phyloP scores from a whole-genome alignment of 2,329 filamentous ascomycete genomes.

The Periconia sp. region DNA sequence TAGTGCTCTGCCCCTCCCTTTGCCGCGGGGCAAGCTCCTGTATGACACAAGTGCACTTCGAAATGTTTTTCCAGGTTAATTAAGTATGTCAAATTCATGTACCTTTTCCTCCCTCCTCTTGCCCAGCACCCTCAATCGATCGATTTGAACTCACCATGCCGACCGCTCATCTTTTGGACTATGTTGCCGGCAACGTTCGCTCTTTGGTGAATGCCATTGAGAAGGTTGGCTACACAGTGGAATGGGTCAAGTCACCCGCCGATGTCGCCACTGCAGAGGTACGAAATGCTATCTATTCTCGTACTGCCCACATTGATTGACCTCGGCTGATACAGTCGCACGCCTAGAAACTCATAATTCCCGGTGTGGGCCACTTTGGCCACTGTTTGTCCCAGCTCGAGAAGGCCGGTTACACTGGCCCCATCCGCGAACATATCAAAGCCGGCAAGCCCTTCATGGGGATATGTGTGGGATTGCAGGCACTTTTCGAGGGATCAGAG shows the following conservation, averaged over 20 bases:
- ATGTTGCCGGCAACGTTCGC: conserved; percentile 94
- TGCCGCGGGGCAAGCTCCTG: conserved; percentile 7
- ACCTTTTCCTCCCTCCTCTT: conserved; percentile 12
- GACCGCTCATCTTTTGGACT: conserved; percentile 79
- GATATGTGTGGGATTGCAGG: conserved; percentile 93
- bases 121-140: background rate
- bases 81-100: background rate
- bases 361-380: conserved; percentile 95
- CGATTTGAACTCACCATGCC: conserved; percentile 57
- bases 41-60: too few species aligned
- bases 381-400: conserved; percentile 88
- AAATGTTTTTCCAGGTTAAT: too few species aligned
- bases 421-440: conserved; percentile 79
- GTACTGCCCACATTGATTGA: conserved; percentile 25
- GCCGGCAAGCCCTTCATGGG: conserved; percentile 97
- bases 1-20: conserved; percentile 6
- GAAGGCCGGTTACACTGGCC: conserved; percentile 78
- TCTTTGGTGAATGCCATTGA: conserved; percentile 98
- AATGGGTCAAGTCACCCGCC: conserved; percentile 84
- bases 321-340: conserved; percentile 35
- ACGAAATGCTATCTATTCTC: conserved; percentile 17
- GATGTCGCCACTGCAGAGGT: conserved; percentile 87
- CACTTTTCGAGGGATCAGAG: conserved; percentile 80
- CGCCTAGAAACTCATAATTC: conserved; percentile 83
- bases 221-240: conserved; percentile 87